Percentiles rank a stretch among this genome's conserved stretches.
These are phyloP conservation scores for Pyronema omphalodes DNA, from an alignment of 495 filamentous ascomycete genomes.

Conservation along the genomic window DNA sequence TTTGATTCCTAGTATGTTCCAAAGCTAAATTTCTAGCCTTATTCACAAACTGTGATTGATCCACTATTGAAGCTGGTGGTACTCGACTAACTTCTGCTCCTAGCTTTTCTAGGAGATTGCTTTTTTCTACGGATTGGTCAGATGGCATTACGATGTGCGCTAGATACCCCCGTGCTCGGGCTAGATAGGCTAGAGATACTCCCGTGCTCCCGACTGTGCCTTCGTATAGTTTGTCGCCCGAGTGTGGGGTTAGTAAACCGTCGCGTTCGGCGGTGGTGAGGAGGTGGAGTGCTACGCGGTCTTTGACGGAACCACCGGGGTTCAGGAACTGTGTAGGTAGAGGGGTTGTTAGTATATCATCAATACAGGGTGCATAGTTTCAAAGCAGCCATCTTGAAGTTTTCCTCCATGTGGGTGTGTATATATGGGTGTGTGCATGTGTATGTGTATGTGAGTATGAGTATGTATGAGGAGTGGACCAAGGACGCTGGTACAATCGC, in stretches of 20 bases:
- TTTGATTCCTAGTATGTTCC: slow-evolving; percentile 45
- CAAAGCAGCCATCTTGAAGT: too few relatives aligned
- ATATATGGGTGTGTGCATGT: too few relatives aligned
- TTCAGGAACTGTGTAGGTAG: slow-evolving; percentile 49
- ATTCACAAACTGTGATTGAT: slow-evolving; percentile 87
- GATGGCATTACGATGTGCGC: slow-evolving; percentile 97
- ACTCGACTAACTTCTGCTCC: slow-evolving; percentile 82
- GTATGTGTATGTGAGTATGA: too few relatives aligned
- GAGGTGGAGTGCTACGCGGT: slow-evolving; percentile 81
- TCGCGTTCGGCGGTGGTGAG: slow-evolving; percentile 64
- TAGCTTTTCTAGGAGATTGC: slow-evolving; percentile 68
- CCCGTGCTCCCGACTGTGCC: slow-evolving; percentile 90
- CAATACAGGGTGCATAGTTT: too few relatives aligned
- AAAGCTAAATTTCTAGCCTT: slow-evolving; percentile 57
- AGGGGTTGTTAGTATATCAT: neutral
- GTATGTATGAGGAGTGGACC: too few relatives aligned
- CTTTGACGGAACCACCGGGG: slow-evolving; percentile 88
- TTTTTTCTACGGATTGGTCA: slow-evolving; percentile 80
- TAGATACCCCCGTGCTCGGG: slow-evolving; percentile 70
- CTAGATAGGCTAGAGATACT: slow-evolving; percentile 79
- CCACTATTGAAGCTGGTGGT: slow-evolving; percentile 75
- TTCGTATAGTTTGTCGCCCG: slow-evolving; percentile 89
- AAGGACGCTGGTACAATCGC: too few relatives aligned
- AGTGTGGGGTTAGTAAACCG: slow-evolving; percentile 56
- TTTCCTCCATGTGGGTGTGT: too few relatives aligned